Conservation (phyloP, 805 yeast species). For the Candida ovalis region DNA sequence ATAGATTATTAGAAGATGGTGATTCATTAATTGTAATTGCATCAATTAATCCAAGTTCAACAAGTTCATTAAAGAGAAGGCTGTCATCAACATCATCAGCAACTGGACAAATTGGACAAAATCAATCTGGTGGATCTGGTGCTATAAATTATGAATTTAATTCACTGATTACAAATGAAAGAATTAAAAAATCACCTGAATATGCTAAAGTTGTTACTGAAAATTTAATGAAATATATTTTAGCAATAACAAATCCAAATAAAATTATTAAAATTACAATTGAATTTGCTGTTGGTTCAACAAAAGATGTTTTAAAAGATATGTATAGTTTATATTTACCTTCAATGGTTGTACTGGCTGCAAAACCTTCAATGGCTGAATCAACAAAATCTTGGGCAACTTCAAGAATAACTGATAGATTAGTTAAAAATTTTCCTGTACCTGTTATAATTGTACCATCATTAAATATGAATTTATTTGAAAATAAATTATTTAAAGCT, state of each 20-base stretch:
- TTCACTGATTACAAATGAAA: conserved; percentile 26
- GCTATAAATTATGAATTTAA: background rate
- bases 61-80: conserved; percentile 22
- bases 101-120: too few relatives aligned
- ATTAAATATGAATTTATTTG: conserved; percentile 51
- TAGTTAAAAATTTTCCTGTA: conserved; percentile 59
- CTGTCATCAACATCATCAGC: conserved; percentile 8
- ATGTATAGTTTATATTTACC: conserved; percentile 62
- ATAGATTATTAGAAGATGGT: conserved; percentile 53
- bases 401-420: conserved; percentile 58
- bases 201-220: conserved; percentile 41
- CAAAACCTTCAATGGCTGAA: conserved; percentile 46
- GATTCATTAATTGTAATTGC: conserved; percentile 65
- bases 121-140: too few relatives aligned
- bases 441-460: conserved; percentile 71
- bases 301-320: conserved; percentile 54
- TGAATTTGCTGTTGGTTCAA: conserved; percentile 57
- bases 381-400: conserved; percentile 60
- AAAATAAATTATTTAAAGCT: conserved; percentile 37
- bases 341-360: conserved; percentile 50
- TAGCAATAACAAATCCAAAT: conserved; percentile 43
- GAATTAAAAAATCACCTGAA: conserved; percentile 43
- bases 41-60: conserved; percentile 36
- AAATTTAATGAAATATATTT: conserved; percentile 50
- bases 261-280: conserved; percentile 49